These are phyloP conservation scores for Phascolomyces articulosus DNA, from an alignment of 371 early-diverging fungal genomes.

Conservation along the genomic window DNA sequence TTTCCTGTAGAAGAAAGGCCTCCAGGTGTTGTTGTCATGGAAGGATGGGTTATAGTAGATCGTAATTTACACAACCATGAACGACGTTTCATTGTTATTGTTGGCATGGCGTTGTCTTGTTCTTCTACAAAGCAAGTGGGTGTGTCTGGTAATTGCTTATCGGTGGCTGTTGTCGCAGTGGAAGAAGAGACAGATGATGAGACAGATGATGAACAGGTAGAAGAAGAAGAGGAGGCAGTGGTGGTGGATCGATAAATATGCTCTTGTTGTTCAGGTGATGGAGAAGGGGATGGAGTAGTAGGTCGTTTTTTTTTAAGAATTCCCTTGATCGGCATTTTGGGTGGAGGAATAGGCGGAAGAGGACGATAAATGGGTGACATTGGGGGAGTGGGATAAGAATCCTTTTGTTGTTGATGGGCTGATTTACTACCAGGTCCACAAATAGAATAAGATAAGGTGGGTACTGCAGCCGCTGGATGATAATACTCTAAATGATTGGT, in stretches of 20 bases:
- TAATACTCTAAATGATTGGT: background rate
- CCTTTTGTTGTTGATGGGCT: background rate
- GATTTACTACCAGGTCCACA: background rate
- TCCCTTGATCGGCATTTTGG: background rate
- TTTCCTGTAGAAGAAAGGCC: too few relatives aligned
- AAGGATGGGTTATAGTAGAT: background rate
- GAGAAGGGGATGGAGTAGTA: background rate
- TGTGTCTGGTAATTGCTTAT: background rate
- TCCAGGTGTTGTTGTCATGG: background rate
- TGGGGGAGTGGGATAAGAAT: too few relatives aligned
- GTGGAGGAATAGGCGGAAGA: too few relatives aligned
- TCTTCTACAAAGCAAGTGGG: background rate
- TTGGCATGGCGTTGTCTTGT: background rate
- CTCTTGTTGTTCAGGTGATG: background rate
- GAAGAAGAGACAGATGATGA: background rate
- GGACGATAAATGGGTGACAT: too few relatives aligned
- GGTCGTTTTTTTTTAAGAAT: conserved; percentile 12
- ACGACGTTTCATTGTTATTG: background rate
- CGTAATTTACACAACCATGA: background rate
- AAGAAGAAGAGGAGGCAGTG: background rate
- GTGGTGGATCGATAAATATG: background rate
- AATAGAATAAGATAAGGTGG: background rate
- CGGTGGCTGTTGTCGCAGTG: background rate
- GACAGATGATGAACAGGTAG: background rate
- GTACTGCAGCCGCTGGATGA: conserved; percentile 7